Evolutionary conservation across 2,329 filamentous ascomycete genomes (phyloP).

Genomic region (Nemania sp.): DNA sequence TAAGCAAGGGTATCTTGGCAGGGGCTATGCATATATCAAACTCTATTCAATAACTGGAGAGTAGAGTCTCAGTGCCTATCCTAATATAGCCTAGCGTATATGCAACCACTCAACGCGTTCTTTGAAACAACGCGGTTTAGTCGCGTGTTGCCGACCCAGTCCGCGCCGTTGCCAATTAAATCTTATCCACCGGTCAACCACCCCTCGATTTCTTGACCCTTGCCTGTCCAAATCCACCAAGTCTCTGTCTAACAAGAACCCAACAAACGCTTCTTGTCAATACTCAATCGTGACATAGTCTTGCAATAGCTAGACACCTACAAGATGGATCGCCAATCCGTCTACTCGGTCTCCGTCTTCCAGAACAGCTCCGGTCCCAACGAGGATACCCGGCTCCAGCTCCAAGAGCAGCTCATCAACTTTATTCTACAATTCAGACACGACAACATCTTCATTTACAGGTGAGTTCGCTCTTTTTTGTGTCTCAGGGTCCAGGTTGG

Average conservation of each 20-base stretch:
- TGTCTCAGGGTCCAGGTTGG: not conserved
- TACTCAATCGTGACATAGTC: not conserved
- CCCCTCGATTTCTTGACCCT: slow-evolving; percentile 27
- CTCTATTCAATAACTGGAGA: too few relatives aligned
- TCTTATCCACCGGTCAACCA: slow-evolving; percentile 34
- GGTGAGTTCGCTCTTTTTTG: slow-evolving; percentile 63
- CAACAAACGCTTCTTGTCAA: not conserved
- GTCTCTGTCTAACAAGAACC: slow-evolving; percentile 1
- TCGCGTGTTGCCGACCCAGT: slow-evolving; percentile 25
- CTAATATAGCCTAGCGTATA: slow-evolving; percentile 20
- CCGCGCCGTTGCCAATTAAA: slow-evolving; percentile 41
- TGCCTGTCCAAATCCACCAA: not conserved
- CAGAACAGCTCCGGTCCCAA: slow-evolving; percentile 73
- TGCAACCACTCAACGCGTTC: slow-evolving; percentile 42
- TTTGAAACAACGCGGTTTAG: slow-evolving; percentile 37
- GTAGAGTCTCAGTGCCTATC: not conserved
- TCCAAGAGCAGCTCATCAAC: slow-evolving; percentile 84
- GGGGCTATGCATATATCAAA: too few relatives aligned
- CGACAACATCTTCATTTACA: slow-evolving; percentile 94
- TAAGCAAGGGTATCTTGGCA: too few relatives aligned
- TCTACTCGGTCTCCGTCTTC: slow-evolving; percentile 87
- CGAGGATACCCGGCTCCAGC: slow-evolving; percentile 76
- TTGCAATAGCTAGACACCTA: slow-evolving; percentile 4
- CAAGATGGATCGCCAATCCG: slow-evolving; percentile 86
- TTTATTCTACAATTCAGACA: slow-evolving; percentile 95